Evolutionary conservation across 2,329 filamentous ascomycete species (phyloP).

Genomic region (Hypoxylon sp.): DNA sequence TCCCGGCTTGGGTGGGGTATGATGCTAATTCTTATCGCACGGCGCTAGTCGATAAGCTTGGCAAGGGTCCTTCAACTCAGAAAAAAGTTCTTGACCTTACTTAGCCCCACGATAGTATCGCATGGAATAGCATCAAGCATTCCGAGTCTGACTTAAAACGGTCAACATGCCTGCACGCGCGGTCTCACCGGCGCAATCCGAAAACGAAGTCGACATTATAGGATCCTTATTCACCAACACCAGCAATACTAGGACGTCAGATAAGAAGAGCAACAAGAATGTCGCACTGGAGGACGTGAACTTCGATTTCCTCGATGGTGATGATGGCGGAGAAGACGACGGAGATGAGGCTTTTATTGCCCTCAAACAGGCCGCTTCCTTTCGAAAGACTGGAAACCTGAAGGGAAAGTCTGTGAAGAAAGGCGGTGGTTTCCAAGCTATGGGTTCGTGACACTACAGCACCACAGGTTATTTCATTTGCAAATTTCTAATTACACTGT

Average conservation of each 20-base stretch:
- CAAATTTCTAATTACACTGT: constrained; percentile 5
- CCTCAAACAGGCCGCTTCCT: constrained; percentile 84
- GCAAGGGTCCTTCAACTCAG: constrained; percentile 19
- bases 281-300: constrained; percentile 57
- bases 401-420: constrained; percentile 93
- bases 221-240: constrained; percentile 78
- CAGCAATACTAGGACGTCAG: constrained; percentile 64
- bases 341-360: constrained; percentile 93
- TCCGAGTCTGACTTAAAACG: neutral
- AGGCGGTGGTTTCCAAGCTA: constrained; percentile 94
- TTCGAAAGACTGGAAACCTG: constrained; percentile 83
- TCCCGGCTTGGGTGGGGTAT: constrained; percentile 7
- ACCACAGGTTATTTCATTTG: neutral
- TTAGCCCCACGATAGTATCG: constrained; percentile 30
- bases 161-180: constrained; percentile 75
- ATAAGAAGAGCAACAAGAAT: constrained; percentile 54
- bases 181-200: constrained; percentile 84
- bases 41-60: constrained; percentile 27
- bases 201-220: constrained; percentile 92
- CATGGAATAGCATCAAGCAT: neutral
- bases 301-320: constrained; percentile 71
- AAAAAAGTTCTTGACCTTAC: constrained; percentile 39
- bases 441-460: constrained; percentile 67
- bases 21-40: constrained; percentile 23
- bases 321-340: constrained; percentile 66